Percentiles rank a stretch among this genome's conserved stretches.
Evolutionary conservation across 2,329 filamentous ascomycete genomes (phyloP).

Genomic region (Phialophora macrospora): DNA sequence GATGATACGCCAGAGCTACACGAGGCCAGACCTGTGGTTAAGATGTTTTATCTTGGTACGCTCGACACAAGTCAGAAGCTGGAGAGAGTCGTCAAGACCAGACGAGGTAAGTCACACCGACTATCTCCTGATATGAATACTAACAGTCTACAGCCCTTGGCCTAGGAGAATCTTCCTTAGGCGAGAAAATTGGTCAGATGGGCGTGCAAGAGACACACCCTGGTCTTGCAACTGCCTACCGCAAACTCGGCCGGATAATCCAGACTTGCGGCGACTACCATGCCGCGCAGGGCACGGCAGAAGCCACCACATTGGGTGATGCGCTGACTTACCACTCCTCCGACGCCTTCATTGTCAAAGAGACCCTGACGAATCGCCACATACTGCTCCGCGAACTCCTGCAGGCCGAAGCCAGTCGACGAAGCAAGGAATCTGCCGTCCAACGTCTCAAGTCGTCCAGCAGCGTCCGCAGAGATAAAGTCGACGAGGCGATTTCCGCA

Average conservation of each 20-base stretch:
- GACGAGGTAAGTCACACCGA: slow-evolving; percentile 70
- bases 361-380: slow-evolving; percentile 95
- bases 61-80: slow-evolving; percentile 99
- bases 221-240: slow-evolving; percentile 86
- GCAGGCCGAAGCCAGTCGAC: slow-evolving; percentile 84
- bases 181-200: slow-evolving; percentile 85
- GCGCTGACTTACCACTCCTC: slow-evolving; percentile 93
- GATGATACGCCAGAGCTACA: slow-evolving; percentile 96
- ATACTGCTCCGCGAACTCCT: slow-evolving; percentile 92
- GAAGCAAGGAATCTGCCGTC: slow-evolving; percentile 80
- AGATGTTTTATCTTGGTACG: slow-evolving; percentile 90
- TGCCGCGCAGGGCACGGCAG: slow-evolving; percentile 92
- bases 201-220: slow-evolving; percentile 87
- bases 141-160: slow-evolving; percentile 78
- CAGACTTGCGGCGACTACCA: slow-evolving; percentile 95
- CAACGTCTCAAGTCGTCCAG: slow-evolving; percentile 86
- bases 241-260: slow-evolving; percentile 90
- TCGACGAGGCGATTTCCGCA: slow-evolving; percentile 92
- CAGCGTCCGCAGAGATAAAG: slow-evolving; percentile 89
- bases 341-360: slow-evolving; percentile 97
- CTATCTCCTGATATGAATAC: slow-evolving; percentile 13
- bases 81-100: slow-evolving; percentile 87
- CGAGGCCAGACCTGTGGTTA: slow-evolving; percentile 86
- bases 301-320: slow-evolving; percentile 92
- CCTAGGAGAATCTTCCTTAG: slow-evolving; percentile 89